Conservation (phyloP, 768 basidiomycete genomes). For the Leccinum subgranulosum region DNA sequence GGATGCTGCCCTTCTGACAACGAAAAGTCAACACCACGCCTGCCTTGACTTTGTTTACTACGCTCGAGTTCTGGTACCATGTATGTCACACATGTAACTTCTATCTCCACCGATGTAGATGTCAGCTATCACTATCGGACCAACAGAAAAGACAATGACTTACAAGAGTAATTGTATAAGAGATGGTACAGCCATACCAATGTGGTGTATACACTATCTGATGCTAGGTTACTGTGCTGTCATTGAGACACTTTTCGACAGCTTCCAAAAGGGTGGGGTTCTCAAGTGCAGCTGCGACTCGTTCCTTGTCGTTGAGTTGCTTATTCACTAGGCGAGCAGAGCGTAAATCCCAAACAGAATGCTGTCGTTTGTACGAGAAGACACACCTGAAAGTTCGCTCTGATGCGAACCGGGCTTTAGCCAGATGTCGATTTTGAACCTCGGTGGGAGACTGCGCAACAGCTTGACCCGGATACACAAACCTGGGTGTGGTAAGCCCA, state of each 20-base stretch:
- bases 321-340: slow-evolving; percentile 75
- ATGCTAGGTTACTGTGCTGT: slow-evolving; percentile 25
- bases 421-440: slow-evolving; percentile 92
- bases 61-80: not conserved
- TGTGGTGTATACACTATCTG: slow-evolving; percentile 5
- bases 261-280: slow-evolving; percentile 83
- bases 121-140: not conserved
- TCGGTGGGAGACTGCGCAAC: slow-evolving; percentile 81
- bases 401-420: slow-evolving; percentile 96
- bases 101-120: not conserved
- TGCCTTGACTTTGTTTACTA: not conserved
- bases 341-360: not conserved
- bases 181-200: not conserved
- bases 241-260: slow-evolving; percentile 71
- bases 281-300: slow-evolving; percentile 95
- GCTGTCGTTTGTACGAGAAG: not conserved
- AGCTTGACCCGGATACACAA: slow-evolving; percentile 95
- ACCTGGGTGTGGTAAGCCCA: slow-evolving; percentile 37
- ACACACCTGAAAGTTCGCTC: slow-evolving; percentile 82
- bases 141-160: not conserved
- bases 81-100: not conserved
- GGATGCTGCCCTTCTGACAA: not conserved
- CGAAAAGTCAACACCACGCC: not conserved
- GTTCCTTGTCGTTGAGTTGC: slow-evolving; percentile 97
- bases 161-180: not conserved